These are phyloP conservation scores for Noccaea bulbosa DNA, from an alignment of 345 rosid species.

Conservation along the genomic window DNA sequence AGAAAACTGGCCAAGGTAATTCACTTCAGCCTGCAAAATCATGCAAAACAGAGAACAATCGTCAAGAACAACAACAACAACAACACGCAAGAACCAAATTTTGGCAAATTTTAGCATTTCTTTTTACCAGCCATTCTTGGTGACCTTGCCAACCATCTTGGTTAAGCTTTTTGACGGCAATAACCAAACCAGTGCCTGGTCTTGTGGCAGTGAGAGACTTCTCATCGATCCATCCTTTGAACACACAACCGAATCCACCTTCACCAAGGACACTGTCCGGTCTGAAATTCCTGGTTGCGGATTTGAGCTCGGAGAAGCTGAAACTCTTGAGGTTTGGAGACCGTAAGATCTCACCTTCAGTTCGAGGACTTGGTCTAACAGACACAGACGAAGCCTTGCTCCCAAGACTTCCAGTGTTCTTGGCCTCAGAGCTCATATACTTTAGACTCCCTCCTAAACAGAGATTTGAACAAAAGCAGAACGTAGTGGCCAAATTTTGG, in stretches of 20 bases:
- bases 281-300: constrained; percentile 74
- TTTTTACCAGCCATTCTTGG: constrained; percentile 71
- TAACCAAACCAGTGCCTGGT: constrained; percentile 80
- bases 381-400: constrained; percentile 48
- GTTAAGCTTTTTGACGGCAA: constrained; percentile 78
- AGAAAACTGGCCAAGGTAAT: constrained; percentile 90
- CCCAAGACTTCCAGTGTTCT: constrained; percentile 46
- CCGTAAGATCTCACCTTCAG: constrained; percentile 75
- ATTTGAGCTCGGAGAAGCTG: constrained; percentile 57
- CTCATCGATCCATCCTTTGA: constrained; percentile 83
- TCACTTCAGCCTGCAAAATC: constrained; percentile 85
- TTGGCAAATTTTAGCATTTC: background rate
- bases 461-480: background rate
- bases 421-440: constrained; percentile 40
- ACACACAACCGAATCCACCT: constrained; percentile 85
- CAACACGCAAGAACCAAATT: constrained; percentile 5
- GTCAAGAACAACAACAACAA: background rate
- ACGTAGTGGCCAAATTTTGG: background rate
- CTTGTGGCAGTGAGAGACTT: constrained; percentile 61
- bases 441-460: constrained; percentile 47
- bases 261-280: constrained; percentile 84
- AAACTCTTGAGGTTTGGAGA: constrained; percentile 70
- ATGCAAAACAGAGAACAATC: constrained; percentile 19
- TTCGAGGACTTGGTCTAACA: constrained; percentile 62
- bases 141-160: constrained; percentile 78